Evolutionary conservation across 116 monocot species (phyloP), one percentile per base, ranked within the genome.

Genomic region (Phalaenopsis hybrid): DNA sequence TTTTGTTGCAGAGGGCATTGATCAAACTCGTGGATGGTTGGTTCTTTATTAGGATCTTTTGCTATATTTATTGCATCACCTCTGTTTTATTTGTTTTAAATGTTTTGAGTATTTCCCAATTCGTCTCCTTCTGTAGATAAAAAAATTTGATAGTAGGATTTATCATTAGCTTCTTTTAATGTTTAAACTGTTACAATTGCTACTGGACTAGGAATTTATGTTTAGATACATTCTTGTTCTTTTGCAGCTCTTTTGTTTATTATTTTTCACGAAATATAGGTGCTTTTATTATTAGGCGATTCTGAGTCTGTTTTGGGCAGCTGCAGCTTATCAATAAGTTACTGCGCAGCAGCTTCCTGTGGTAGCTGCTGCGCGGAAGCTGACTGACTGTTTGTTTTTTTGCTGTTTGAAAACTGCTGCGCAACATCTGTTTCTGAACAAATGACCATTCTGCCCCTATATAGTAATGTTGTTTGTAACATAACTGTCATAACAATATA

Each of bases 1-100:
- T 84, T 99, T 99, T 88, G 93, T 99, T 75, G 95, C 99, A 13
- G 99, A 99, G 83, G 99, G 99, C 59, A 92, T 99, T 75, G 99
- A 99, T 79, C 99, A 99, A 85, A 99, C 99, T 61, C 95, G 99
- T 82, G 99, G 99, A 86, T 99, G 99, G 99, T 97, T 83, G 69
- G 88, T 85, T 85, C 73, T 44, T 72, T 81, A 79, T 52, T 44
- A 65, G 70, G 44, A 55, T 74, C 9, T 58, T 15, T 13, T 46
- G n/a, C 46, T 4, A n/a, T 45, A 21, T 75, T 8, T 75, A 45
- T 57, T 61, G 0, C 79, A 43, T 21, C 13, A 28, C 10, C 10
- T 79, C 57, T 44, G 34, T 44, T 77, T 50, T n/a, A 16, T 75
- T 77, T 50, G 6, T 51, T 77, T 28, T 77, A 46, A 37, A 34